Percentiles rank a stretch among this genome's conserved stretches.
These are phyloP conservation scores for Cerrena zonata DNA, from an alignment of 1,284 basidiomycete genomes.

Conservation along the genomic window DNA sequence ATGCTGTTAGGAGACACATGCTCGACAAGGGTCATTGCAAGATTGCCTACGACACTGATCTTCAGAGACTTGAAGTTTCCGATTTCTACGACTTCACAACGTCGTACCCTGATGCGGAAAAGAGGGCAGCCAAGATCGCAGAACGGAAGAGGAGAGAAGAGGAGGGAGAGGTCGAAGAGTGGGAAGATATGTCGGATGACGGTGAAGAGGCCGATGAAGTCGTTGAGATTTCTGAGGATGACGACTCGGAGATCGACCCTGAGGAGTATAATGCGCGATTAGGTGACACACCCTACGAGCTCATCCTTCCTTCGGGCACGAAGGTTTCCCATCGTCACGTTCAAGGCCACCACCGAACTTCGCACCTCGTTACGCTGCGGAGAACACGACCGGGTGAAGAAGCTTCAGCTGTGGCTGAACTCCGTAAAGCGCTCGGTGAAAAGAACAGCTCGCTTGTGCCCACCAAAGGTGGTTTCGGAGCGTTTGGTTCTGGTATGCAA, in stretches of 20 bases:
- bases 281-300: conserved; percentile 77
- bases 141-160: conserved; percentile 26
- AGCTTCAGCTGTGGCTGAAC: conserved; percentile 63
- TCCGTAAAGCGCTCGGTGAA: conserved; percentile 70
- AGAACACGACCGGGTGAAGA: conserved; percentile 29
- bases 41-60: conserved; percentile 81
- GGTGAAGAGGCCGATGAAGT: conserved; percentile 53
- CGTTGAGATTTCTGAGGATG: conserved; percentile 38
- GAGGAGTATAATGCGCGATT: conserved; percentile 56
- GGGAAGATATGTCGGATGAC: conserved; percentile 54
- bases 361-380: conserved; percentile 27
- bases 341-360: conserved; percentile 80
- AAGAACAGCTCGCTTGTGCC: conserved; percentile 81
- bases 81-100: conserved; percentile 91
- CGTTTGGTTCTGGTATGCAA: conserved; percentile 73
- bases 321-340: conserved; percentile 89
- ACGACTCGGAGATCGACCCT: conserved; percentile 38
- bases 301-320: conserved; percentile 91
- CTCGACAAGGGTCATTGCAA: conserved; percentile 93
- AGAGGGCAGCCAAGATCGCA: conserved; percentile 28
- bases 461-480: conserved; percentile 79
- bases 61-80: conserved; percentile 80
- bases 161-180: conserved; percentile 44
- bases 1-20: conserved; percentile 92
- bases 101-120: conserved; percentile 64